These are phyloP conservation scores for Sindora glabra DNA, from an alignment of 306 rosid species.

Conservation along the genomic window DNA sequence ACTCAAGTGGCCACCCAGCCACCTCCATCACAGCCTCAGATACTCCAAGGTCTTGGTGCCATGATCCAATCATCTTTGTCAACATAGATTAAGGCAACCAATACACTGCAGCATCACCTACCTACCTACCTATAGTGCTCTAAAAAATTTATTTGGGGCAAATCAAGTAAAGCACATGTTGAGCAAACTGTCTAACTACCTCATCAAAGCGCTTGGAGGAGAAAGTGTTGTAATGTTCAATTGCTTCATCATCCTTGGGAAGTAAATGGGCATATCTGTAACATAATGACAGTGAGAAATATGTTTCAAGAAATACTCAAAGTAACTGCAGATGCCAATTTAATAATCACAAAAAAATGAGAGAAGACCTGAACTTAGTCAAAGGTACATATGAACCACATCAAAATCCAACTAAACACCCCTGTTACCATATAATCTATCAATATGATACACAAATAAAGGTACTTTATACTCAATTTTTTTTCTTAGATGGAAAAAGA, in stretches of 20 bases:
- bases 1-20: not conserved
- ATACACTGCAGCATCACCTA: not conserved
- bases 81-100: not conserved
- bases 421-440: not conserved
- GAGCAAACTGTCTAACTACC: conserved; percentile 38
- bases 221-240: conserved; percentile 72
- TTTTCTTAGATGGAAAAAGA: too few relatives aligned
- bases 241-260: conserved; percentile 81
- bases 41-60: not conserved
- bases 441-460: not conserved
- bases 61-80: not conserved
- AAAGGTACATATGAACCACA: not conserved
- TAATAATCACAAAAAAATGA: not conserved
- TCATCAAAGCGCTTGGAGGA: conserved; percentile 88
- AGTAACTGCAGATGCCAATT: not conserved
- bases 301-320: not conserved
- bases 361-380: not conserved
- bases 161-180: not conserved
- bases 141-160: not conserved
- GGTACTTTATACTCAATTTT: not conserved
- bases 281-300: conserved; percentile 4
- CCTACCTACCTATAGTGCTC: not conserved
- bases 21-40: not conserved
- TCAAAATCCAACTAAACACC: not conserved
- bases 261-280: conserved; percentile 83